Evolutionary conservation across 768 basidiomycete species (phyloP).

Genomic region (Lactarius evosmus): DNA sequence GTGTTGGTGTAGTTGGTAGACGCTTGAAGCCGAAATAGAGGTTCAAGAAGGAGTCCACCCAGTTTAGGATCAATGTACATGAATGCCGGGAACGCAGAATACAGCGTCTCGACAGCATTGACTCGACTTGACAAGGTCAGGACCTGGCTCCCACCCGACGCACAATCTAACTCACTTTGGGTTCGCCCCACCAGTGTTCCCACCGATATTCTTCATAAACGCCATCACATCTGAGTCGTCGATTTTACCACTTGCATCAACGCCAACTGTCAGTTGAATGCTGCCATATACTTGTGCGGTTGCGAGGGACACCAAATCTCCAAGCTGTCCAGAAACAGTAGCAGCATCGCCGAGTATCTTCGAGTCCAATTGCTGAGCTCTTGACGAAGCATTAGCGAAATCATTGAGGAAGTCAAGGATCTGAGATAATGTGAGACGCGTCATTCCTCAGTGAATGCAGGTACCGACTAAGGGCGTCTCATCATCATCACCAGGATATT

Average conservation of each 20-base stretch:
- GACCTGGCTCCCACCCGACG: neutral
- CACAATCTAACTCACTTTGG: slow-evolving; percentile 37
- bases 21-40: slow-evolving; percentile 28
- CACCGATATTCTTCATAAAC: slow-evolving; percentile 43
- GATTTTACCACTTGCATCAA: slow-evolving; percentile 44
- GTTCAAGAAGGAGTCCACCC: slow-evolving; percentile 34
- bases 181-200: neutral
- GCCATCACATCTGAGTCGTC: slow-evolving; percentile 51
- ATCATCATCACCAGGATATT: slow-evolving; percentile 34
- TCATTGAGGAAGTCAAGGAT: slow-evolving; percentile 44
- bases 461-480: slow-evolving; percentile 29
- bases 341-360: slow-evolving; percentile 47
- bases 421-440: slow-evolving; percentile 31
- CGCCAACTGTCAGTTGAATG: slow-evolving; percentile 53
- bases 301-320: slow-evolving; percentile 50
- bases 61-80: slow-evolving; percentile 53
- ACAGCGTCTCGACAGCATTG: slow-evolving; percentile 57
- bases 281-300: slow-evolving; percentile 52
- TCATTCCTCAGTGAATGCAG: neutral
- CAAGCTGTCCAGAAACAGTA: slow-evolving; percentile 49
- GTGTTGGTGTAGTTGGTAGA: slow-evolving; percentile 20
- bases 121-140: slow-evolving; percentile 26
- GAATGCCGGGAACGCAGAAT: slow-evolving; percentile 48
- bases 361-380: slow-evolving; percentile 47
- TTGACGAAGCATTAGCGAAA: slow-evolving; percentile 42